Base-by-base conservation (phyloP, 495 filamentous ascomycete species). In the Pseudotulostoma volvatum region DNA sequence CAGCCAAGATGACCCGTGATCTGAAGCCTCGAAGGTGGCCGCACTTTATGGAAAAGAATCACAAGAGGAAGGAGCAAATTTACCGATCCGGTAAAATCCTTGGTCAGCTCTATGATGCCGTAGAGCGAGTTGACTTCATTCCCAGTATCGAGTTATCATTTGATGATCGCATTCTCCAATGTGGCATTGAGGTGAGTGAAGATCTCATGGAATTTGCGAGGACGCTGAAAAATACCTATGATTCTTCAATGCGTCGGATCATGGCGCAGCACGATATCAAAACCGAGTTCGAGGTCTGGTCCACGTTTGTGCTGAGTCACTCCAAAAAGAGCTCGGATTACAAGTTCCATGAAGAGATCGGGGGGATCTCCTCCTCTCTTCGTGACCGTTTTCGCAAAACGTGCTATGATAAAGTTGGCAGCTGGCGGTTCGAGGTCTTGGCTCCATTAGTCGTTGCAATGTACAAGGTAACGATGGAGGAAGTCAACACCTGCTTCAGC, bases 221-320 rank as follows among this genome's bases (percentile, higher is more conserved):
- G n/a, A 55, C 64, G 4, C 54, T 93, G 31, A 99, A 96, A 49
- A 50, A 42, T 0, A 61, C 77, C 21, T 94, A 95, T 40, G 90
- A 99, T 52, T 63, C 64, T 16, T 71, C 73, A 0, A 70, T 96
- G 50, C 73, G 70, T 7, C 71, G 84, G 11, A 68, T 93, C 23
- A 84, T 94, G 79, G 77, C 79, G 1, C 84, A 93, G 47, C 76
- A 85, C 44, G 84, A 78, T 21, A 83, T 96, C 36, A 59, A 60
- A 9, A 93, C 82, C 9, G 90, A 99, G 49, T 95, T 93, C 37
- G 92, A 99, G 55, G 67, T 88, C 2, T 93, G 75, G 74, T 79
- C 85, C 0, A 74, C 77, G 1, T 96, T 94, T 50, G 74, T 87
- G 2, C 60, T 96, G 30, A 64, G 66, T 7, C 82, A 82, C 46